A percentile compares a stretch with the other conserved stretches of the same genome.
phyloP scores from a whole-genome alignment of 208 protist genomes.

The Tetramitus jugosus region DNA sequence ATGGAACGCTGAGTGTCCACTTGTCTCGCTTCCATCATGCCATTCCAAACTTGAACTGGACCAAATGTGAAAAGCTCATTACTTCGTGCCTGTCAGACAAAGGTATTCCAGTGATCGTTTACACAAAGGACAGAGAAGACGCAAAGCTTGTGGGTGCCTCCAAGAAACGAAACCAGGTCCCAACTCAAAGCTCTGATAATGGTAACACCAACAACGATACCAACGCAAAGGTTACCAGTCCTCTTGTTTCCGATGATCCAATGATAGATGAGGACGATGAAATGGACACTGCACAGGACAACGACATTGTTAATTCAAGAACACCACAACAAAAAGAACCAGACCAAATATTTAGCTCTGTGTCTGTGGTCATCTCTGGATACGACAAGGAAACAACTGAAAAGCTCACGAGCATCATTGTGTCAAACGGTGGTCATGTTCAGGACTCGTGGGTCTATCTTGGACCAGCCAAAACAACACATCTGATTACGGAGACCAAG shows the following conservation, averaged over 20 bases:
- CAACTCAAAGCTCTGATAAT: not conserved
- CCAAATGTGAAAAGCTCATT: not conserved
- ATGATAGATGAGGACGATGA: no score
- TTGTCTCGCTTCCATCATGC: not conserved
- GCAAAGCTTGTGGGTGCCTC: not conserved
- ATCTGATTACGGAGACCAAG: not conserved
- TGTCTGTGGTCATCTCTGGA: conserved; percentile 10
- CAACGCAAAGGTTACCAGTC: not conserved
- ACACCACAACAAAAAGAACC: not conserved
- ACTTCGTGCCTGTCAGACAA: not conserved
- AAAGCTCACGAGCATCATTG: not conserved
- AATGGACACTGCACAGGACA: no score
- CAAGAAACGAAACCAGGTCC: not conserved
- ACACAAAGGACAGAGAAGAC: conserved; percentile 17
- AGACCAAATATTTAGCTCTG: not conserved
- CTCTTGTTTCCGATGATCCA: not conserved
- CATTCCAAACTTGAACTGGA: not conserved
- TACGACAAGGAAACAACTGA: not conserved
- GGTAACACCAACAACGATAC: not conserved
- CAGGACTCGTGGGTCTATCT: not conserved
- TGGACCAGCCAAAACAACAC: not conserved
- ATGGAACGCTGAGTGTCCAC: not conserved
- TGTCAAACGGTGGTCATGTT: not conserved
- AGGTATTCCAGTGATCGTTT: not conserved
- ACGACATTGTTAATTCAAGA: no score